phyloP scores from a whole-genome alignment of 2,329 filamentous ascomycete genomes.

The Fragosphaeria purpurea region DNA sequence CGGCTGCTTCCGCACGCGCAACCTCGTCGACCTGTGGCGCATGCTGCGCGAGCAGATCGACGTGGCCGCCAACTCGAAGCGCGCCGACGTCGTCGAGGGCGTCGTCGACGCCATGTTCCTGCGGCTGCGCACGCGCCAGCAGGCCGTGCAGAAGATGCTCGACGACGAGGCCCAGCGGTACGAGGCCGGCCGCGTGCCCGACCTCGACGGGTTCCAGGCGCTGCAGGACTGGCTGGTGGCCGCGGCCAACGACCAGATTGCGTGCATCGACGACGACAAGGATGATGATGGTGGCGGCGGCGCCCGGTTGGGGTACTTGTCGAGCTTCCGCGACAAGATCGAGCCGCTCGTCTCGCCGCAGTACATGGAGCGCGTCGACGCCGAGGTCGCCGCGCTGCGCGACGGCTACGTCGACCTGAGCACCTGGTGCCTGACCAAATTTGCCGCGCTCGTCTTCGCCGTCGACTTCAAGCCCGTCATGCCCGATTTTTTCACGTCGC shows the following conservation, averaged over 20 bases:
- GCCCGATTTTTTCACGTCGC: constrained; percentile 78
- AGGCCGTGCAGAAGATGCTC: constrained; percentile 77
- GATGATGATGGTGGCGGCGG: constrained; percentile 43
- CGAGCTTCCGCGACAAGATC: constrained; percentile 76
- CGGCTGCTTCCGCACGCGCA: constrained; percentile 85
- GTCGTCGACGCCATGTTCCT: constrained; percentile 95
- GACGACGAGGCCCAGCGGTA: constrained; percentile 76
- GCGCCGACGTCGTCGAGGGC: constrained; percentile 84
- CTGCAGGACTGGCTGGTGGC: constrained; percentile 94
- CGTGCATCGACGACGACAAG: constrained; percentile 92
- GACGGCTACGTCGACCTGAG: constrained; percentile 93
- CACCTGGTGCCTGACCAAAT: constrained; percentile 83
- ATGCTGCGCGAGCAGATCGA: constrained; percentile 92
- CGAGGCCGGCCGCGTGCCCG: constrained; percentile 43
- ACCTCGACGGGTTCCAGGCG: constrained; percentile 61
- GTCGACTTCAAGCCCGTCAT: constrained; percentile 82
- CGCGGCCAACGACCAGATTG: constrained; percentile 96
- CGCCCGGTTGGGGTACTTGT: constrained; percentile 64
- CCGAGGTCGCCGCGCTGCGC: constrained; percentile 64
- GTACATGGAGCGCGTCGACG: constrained; percentile 65
- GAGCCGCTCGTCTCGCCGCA: constrained; percentile 69
- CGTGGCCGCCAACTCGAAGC: constrained; percentile 73
- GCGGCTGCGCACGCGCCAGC: constrained; percentile 71
- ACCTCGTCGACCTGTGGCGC: constrained; percentile 88
- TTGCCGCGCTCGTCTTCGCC: constrained; percentile 76